phyloP scores from a whole-genome alignment of 306 rosid species.

The Ochetophila trinervis region DNA sequence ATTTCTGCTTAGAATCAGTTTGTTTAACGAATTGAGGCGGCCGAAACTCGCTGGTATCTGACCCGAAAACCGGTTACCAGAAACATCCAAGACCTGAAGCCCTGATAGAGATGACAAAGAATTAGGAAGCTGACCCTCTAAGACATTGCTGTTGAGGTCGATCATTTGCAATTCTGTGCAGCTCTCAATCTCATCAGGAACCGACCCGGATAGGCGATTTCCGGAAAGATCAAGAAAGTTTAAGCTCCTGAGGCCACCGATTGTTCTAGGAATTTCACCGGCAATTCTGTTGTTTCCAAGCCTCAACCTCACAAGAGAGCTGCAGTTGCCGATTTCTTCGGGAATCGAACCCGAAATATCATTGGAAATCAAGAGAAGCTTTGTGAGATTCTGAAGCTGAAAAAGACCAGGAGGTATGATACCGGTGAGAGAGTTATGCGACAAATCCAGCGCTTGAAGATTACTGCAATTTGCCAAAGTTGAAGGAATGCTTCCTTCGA shows the following conservation, averaged over 20 bases:
- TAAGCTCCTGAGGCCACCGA: slow-evolving; percentile 56
- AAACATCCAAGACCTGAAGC: slow-evolving; percentile 79
- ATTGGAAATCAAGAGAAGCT: slow-evolving; percentile 76
- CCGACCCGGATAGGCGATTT: slow-evolving; percentile 63
- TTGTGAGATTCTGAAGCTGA: slow-evolving; percentile 78
- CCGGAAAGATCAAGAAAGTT: slow-evolving; percentile 77
- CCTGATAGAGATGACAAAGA: slow-evolving; percentile 58
- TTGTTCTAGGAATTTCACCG: slow-evolving; percentile 66
- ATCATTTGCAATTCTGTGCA: slow-evolving; percentile 81
- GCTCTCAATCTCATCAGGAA: slow-evolving; percentile 78
- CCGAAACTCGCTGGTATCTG: slow-evolving; percentile 65
- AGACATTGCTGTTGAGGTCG: slow-evolving; percentile 61
- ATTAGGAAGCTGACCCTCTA: slow-evolving; percentile 65
- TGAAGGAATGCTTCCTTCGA: slow-evolving; percentile 85
- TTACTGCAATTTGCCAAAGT: slow-evolving; percentile 54
- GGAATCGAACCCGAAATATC: slow-evolving; percentile 85
- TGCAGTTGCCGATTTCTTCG: slow-evolving; percentile 67
- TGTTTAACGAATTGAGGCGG: slow-evolving; percentile 60
- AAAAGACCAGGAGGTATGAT: slow-evolving; percentile 69
- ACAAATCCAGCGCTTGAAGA: slow-evolving; percentile 76
- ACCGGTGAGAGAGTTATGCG: slow-evolving; percentile 73
- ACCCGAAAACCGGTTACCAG: slow-evolving; percentile 58
- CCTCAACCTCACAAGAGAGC: slow-evolving; percentile 73
- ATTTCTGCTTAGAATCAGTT: slow-evolving; percentile 67
- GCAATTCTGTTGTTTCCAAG: slow-evolving; percentile 70